Conservation (phyloP, 169 alveolate species). For the Plasmodium vinckei region DNA sequence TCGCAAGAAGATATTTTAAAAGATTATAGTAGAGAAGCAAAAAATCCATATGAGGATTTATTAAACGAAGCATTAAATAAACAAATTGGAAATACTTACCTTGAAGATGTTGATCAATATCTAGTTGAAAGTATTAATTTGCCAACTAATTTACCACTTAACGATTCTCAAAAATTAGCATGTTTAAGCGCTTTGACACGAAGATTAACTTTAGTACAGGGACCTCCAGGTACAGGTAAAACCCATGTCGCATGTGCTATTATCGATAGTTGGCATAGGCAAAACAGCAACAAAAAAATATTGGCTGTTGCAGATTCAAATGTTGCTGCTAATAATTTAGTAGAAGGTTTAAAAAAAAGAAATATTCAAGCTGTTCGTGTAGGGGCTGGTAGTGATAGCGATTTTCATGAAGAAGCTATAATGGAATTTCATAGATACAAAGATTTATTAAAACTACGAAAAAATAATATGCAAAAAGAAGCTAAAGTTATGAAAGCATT, state of each 20-base stretch:
- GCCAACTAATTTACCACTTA: conserved; percentile 79
- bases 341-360: conserved; percentile 80
- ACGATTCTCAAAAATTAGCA: conserved; percentile 83
- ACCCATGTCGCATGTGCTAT: conserved; percentile 88
- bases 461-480: conserved; percentile 80
- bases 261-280: conserved; percentile 81
- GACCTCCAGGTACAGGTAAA: conserved; percentile 91
- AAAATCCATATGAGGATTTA: conserved; percentile 73
- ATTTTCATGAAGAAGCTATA: conserved; percentile 83
- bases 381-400: conserved; percentile 83
- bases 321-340: conserved; percentile 87
- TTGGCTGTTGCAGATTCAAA: conserved; percentile 87
- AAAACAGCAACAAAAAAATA: conserved; percentile 78
- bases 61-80: conserved; percentile 53
- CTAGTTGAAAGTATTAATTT: conserved; percentile 67
- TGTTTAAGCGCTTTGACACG: conserved; percentile 79
- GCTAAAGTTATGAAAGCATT: conserved; percentile 82
- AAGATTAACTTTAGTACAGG: conserved; percentile 85
- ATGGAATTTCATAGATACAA: conserved; percentile 78
- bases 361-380: conserved; percentile 80
- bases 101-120: conserved; percentile 61
- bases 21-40: conserved; percentile 56
- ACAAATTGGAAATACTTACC: conserved; percentile 69
- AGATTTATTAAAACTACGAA: conserved; percentile 76
- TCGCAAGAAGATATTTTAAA: conserved; percentile 48